Evolutionary conservation across 345 rosid species (phyloP), one percentile per base, ranked within the genome.

Genomic region (Theobroma cacao): DNA sequence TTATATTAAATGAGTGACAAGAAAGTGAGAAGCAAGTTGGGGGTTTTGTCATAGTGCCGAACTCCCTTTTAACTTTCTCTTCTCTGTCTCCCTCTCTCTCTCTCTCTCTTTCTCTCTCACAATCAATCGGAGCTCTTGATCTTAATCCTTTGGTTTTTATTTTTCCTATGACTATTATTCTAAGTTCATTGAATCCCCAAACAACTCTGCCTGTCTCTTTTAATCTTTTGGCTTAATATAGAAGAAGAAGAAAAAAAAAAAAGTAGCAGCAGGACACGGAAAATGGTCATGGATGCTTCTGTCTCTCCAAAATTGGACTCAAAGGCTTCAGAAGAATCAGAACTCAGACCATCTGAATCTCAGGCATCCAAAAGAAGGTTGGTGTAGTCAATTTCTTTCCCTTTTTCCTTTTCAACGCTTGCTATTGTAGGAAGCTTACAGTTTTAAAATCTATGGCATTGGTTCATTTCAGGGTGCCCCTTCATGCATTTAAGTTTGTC

Each of bases 301-400:
- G 31, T 79, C 78, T 45, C 90, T 72, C 33, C 81, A 13, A 58
- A 83, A 72, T 72, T 82, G 79, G 88, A 85, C 69, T 74, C 79
- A 24, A 63, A 77, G 34, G 82, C 34, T 73, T 77, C 88, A 53
- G 91, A 82, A 9, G 58, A 52, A 33, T 72, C 62, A 33, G 40
- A 71, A 61, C 40, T 36, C 64, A 82, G 80, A 65, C 74, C 79
- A 72, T 5, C 43, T 10, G 86, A 82, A 74, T 62, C 82, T 74
- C 94, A 73, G 77, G 72, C 89, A 72, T 80, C 89, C 53, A 88
- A 88, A 79, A 89, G 84, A 67, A 88, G 91, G 93, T 89, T 74
- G 72, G 75, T 56, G 5, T 11, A 17, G 56, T 34, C 34, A 68
- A 48, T 73, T 28, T 10, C 7, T 72, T 34, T 17, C 30, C 5